These are phyloP conservation scores for Aegle marmelos DNA, from an alignment of 345 rosid species.

Conservation along the genomic window DNA sequence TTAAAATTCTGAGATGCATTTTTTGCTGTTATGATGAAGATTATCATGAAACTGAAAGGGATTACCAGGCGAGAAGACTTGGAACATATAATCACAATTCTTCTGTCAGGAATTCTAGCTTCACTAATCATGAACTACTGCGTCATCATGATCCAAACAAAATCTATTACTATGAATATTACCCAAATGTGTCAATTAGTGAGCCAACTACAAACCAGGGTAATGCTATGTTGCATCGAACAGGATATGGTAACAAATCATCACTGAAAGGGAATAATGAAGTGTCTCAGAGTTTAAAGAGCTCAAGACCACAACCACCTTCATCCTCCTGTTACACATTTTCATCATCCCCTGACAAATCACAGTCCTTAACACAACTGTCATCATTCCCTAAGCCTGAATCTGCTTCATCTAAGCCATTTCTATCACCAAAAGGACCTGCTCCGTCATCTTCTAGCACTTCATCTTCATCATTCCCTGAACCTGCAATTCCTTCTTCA, in stretches of 20 bases:
- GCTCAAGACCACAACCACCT: not conserved
- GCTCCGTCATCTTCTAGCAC: not conserved
- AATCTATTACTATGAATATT: not conserved
- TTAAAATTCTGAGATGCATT: conserved; percentile 23
- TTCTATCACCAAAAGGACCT: not conserved
- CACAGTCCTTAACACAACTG: not conserved
- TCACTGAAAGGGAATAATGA: not conserved
- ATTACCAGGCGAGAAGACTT: not conserved
- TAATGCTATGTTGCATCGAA: not conserved
- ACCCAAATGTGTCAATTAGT: not conserved
- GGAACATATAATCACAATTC: not conserved
- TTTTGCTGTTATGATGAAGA: conserved; percentile 23
- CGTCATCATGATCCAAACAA: not conserved
- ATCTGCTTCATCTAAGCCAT: not conserved
- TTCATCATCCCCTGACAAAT: not conserved
- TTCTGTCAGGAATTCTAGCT: no score
- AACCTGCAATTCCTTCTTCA: not conserved
- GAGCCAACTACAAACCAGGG: not conserved
- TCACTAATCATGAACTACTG: not conserved
- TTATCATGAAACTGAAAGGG: not conserved
- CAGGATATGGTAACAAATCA: not conserved
- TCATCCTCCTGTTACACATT: not conserved
- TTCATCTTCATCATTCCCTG: not conserved
- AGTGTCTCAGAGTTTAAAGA: not conserved
- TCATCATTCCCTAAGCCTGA: not conserved